Base-by-base conservation (phyloP, 2,329 filamentous ascomycete species). In the Zasmidium cellare region DNA sequence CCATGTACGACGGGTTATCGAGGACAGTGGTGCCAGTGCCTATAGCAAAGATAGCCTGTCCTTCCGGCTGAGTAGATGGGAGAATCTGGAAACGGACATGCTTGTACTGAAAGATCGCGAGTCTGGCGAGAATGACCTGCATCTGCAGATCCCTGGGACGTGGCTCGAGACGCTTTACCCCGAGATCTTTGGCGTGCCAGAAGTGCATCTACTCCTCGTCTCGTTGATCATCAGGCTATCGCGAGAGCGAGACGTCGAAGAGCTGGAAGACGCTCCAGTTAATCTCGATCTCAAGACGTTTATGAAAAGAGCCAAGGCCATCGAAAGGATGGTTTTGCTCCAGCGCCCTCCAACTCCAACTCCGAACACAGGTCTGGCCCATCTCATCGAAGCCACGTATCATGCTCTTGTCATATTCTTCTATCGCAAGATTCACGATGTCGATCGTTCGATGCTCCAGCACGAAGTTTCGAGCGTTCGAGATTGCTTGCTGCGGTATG, bases 11-110 rank as follows among this genome's bases (percentile, higher is more conserved):
- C 31, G 28, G 20, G 6, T 45, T 23, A 50, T 54, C 45, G 46
- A 38, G 12, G 11, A 25, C 3, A 31, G 45, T 19, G 16, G 18
- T 11, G 19, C 44, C 20, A 50, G 46, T 24, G 11, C 56, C 19
- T 44, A 53, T 41, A 53, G 51, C n/a, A 46, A 46, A 18, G 51
- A 53, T 28, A 46, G 20, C 20, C 22, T 46, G 11, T 31, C 56
- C 5, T 51, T 58, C 19, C 1, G 51, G 14, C 51, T 58, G n/a
- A 19, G 11, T 5, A 19, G 12, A 19, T 23, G 19, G 18, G 45
- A 47, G 19, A 11, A 47, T 47, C 12, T 47, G 45, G 45, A 47
- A 47, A 19, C 45, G 5, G 23, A 47, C 19, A 47, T 47, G 45
- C 45, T 47, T 22, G 23, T 11, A 19, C 14, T 47, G 11, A 47